These are phyloP conservation scores for Cladosporium sp. DNA, from an alignment of 2,329 filamentous ascomycete species.

Conservation along the genomic window DNA sequence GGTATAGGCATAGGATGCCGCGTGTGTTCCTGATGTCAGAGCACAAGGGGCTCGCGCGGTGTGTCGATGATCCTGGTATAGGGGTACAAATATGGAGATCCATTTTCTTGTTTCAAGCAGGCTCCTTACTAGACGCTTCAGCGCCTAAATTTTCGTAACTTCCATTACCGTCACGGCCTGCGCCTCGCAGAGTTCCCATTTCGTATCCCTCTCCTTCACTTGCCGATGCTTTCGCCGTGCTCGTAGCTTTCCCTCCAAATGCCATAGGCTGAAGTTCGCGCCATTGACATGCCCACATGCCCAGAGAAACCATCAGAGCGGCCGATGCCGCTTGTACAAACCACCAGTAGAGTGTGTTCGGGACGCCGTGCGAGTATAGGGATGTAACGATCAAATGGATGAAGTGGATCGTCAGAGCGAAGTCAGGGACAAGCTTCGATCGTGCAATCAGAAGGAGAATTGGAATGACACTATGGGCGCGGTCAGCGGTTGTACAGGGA, in stretches of 20 bases:
- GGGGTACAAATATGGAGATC: neutral
- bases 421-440: conserved; percentile 93
- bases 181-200: conserved; percentile 42
- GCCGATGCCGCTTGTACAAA: conserved; percentile 61
- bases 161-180: conserved; percentile 47
- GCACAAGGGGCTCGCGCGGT: conserved; percentile 21
- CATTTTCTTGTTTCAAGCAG: conserved; percentile 36
- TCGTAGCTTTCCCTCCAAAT: conserved; percentile 64
- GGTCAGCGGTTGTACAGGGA: neutral
- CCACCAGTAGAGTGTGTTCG: conserved; percentile 87
- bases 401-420: conserved; percentile 83
- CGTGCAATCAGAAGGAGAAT: conserved; percentile 81
- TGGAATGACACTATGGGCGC: conserved; percentile 66
- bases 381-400: conserved; percentile 76
- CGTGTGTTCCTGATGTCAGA: neutral
- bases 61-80: conserved; percentile 5
- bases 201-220: conserved; percentile 37
- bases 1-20: neutral
- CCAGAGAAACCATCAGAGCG: conserved; percentile 66
- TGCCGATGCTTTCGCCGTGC: neutral
- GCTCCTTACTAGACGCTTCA: conserved; percentile 39
- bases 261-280: conserved; percentile 84
- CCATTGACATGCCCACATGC: conserved; percentile 89
- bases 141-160: conserved; percentile 49
- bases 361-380: conserved; percentile 75